Base-by-base conservation (phyloP, 1,284 basidiomycete species). In the Rhodotorula sp. region DNA sequence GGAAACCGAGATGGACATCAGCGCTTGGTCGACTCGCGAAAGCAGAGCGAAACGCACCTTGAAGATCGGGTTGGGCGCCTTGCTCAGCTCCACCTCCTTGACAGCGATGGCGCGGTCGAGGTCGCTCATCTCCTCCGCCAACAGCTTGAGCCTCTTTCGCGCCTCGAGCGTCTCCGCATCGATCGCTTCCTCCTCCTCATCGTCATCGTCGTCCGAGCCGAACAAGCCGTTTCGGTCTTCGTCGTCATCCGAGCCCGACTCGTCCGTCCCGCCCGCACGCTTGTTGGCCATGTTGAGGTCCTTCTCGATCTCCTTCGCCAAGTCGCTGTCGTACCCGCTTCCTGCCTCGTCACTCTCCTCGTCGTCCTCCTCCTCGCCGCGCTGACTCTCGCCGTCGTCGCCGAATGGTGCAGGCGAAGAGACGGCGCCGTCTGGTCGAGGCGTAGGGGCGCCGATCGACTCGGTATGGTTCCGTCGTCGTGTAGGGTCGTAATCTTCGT, bases 101-200 rank as follows among this genome's bases (percentile, higher is more conserved):
- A 90, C 90, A 58, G 88, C 85, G 28, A 96, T 89, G 13, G 91
- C 92, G 59, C 87, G 87, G 80, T 96, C 91, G 70, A 96, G 81
- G 78, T 94, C 92, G 64, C 88, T 85, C 72, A 95, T 93, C 81
- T 96, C 94, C 78, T 92, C 91, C 69, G 89, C 89, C 74, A 95
- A 81, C 62, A 94, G 80, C 76, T 89, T 90, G 79, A 77, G 70
- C 52, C 75, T 59, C 54, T 72, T 70, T 61, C 78, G 78, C 58
- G 75, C 76, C 62, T 78, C 80, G 20, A 95, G 44, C 37, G 70
- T 71, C 64, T 73, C 71, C 0, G 73, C 62, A 37, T 74, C 75
- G 55, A 30, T 63, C 26, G 57, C 68, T 28, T 64, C 78, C 62
- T 84, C 86, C 64, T 87, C 86, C 40, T 87, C 85, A 52, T 77